These are phyloP conservation scores for Neonectria coccinea DNA, from an alignment of 2,329 filamentous ascomycete genomes.

Conservation along the genomic window DNA sequence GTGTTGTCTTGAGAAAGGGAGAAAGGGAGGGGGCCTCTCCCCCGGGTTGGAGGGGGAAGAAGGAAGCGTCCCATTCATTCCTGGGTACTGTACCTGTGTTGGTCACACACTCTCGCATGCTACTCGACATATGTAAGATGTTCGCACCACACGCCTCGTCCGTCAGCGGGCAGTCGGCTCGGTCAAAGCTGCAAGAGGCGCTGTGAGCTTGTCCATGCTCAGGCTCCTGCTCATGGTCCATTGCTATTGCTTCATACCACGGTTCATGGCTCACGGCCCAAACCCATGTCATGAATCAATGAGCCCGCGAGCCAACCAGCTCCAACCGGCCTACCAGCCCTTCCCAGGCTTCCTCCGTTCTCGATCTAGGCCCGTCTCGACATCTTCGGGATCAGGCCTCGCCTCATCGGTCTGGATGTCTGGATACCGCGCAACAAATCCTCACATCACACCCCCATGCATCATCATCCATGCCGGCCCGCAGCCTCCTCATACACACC, in stretches of 20 bases:
- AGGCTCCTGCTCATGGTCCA: not conserved
- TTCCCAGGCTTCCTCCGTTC: conserved; percentile 1
- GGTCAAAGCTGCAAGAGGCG: conserved; percentile 16
- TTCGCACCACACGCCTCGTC: conserved; percentile 5
- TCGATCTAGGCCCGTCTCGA: conserved; percentile 11
- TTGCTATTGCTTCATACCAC: conserved; percentile 2
- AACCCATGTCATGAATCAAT: conserved; percentile 20
- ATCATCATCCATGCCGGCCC: conserved; percentile 21
- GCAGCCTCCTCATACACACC: conserved; percentile 12
- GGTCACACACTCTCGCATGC: conserved; percentile 15
- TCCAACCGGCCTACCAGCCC: conserved; percentile 10
- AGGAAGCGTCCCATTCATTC: conserved; percentile 7
- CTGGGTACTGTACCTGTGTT: conserved; percentile 3
- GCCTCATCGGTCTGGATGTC: conserved; percentile 14
- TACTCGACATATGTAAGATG: not conserved
- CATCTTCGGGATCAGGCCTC: conserved; percentile 15
- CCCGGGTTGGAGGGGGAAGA: conserved; percentile 8
- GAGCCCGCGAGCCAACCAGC: conserved; percentile 23
- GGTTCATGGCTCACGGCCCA: conserved; percentile 10
- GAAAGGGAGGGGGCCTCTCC: not conserved
- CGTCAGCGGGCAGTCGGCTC: conserved; percentile 17
- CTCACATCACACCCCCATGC: conserved; percentile 4
- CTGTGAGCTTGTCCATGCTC: conserved; percentile 18
- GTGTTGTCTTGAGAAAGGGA: conserved; percentile 14
- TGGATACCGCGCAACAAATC: conserved; percentile 6